Evolutionary conservation across 2,329 filamentous ascomycete species (phyloP).

Genomic region (Fusarium xylarioides): DNA sequence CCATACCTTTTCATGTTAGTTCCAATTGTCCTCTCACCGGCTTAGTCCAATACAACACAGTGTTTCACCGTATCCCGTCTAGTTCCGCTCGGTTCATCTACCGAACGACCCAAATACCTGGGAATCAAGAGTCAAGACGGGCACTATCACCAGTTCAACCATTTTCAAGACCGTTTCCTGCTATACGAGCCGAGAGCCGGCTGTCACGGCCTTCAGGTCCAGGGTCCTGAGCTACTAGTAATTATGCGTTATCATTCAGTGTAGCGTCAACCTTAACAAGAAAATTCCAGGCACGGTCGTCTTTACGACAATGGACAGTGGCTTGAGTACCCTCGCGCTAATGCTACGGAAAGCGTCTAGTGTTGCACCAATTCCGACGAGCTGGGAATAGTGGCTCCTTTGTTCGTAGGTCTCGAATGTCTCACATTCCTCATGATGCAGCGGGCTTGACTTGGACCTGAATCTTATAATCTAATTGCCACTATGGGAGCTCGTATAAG

Average conservation of each 20-base stretch:
- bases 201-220: not conserved
- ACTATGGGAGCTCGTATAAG: not conserved
- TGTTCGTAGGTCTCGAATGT: conserved; percentile 4
- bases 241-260: not conserved
- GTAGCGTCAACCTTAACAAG: not conserved
- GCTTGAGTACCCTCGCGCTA: not conserved
- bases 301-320: not conserved
- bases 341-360: conserved; percentile 8
- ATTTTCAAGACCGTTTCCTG: not conserved
- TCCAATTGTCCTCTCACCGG: not conserved
- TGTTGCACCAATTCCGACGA: not conserved
- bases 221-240: not conserved
- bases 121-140: not conserved
- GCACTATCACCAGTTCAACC: not conserved
- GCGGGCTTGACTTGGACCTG: not conserved
- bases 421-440: conserved; percentile 4
- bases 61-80: not conserved
- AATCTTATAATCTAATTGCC: not conserved
- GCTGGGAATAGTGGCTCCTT: conserved; percentile 11
- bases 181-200: not conserved
- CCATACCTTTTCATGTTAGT: not conserved
- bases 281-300: not conserved
- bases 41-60: not conserved
- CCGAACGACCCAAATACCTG: not conserved
- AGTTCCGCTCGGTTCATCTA: not conserved